Conservation (phyloP, 2,329 filamentous ascomycete genomes). For the Chalara sp. region DNA sequence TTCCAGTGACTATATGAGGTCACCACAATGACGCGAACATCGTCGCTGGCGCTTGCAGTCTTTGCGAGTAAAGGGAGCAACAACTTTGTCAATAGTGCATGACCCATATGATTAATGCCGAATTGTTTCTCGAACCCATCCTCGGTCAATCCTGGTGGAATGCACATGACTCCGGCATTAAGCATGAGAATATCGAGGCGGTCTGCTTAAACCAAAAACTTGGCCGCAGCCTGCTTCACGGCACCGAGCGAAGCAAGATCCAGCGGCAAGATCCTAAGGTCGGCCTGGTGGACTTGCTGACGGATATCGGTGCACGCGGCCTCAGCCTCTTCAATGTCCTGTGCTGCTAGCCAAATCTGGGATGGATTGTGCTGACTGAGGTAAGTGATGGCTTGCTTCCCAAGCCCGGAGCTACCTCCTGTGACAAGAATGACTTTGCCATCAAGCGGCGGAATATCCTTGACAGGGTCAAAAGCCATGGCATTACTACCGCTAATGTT, state of each 20-base stretch:
- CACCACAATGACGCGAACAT: background rate
- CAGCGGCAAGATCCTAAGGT: background rate
- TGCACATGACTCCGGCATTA: background rate
- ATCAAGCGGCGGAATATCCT: background rate
- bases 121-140: background rate
- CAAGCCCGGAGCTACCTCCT: background rate
- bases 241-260: background rate
- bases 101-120: background rate
- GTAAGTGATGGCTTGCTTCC: background rate
- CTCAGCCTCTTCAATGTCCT: background rate
- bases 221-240: background rate
- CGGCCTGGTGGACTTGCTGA: background rate
- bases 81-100: background rate
- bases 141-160: background rate
- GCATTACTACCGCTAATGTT: too few species aligned
- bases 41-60: background rate
- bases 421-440: background rate
- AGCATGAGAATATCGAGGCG: background rate
- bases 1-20: background rate
- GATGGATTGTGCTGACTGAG: background rate
- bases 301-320: background rate
- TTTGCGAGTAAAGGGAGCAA: background rate
- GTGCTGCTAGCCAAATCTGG: background rate
- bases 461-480: background rate
- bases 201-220: background rate